Conservation (phyloP, 345 rosid genomes). For the Eucalyptus camaldulensis region DNA sequence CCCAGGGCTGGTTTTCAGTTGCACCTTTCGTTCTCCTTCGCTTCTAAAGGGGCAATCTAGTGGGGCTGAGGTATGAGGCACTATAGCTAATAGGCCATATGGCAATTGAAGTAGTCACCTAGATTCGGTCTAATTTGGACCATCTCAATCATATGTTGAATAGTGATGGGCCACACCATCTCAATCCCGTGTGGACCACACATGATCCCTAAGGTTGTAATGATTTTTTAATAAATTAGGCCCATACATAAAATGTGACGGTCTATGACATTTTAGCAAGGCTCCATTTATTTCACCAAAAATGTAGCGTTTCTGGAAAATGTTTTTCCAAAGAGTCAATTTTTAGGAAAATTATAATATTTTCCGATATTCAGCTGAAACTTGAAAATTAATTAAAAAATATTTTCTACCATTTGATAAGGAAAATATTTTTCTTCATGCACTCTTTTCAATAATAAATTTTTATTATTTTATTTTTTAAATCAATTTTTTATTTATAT, state of each 20-base stretch:
- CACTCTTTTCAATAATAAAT: too few species aligned
- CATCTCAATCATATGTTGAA: neutral
- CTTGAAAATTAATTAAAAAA: too few species aligned
- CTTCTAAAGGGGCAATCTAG: neutral
- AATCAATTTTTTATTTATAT: too few species aligned
- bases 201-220: neutral
- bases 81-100: neutral
- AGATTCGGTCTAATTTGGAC: neutral
- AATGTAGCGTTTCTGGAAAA: fast-evolving
- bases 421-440: too few species aligned
- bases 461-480: too few species aligned
- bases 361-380: fast-evolving
- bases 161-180: neutral
- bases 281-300: too few species aligned
- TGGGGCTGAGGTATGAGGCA: neutral
- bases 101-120: neutral
- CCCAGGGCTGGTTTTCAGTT: neutral
- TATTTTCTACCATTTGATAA: too few species aligned
- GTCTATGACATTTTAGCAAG: too few species aligned
- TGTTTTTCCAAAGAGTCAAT: too few species aligned
- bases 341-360: too few species aligned
- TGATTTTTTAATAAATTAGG: too few species aligned
- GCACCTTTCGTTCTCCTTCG: neutral
- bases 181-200: neutral
- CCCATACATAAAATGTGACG: too few species aligned